phyloP scores from a whole-genome alignment of 2,329 filamentous ascomycete genomes.

The Fusarium foetens region DNA sequence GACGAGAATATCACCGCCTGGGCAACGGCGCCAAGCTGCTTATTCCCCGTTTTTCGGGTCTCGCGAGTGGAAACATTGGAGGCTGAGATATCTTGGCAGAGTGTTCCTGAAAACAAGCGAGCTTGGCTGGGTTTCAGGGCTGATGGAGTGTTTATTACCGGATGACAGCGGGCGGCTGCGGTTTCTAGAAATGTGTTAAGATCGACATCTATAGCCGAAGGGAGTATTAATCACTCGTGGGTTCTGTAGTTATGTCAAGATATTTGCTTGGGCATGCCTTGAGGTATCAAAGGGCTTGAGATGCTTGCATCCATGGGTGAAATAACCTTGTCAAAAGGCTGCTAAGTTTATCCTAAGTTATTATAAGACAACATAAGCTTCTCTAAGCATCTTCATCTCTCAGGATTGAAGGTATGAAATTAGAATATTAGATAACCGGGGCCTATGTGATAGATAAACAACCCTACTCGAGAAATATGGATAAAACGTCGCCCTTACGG shows the following conservation, averaged over 20 bases:
- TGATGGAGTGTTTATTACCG: background rate
- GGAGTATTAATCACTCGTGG: too few species aligned
- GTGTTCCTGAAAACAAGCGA: slow-evolving; percentile 4
- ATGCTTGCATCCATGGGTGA: accelerated
- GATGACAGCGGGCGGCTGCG: background rate
- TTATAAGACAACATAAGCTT: accelerated
- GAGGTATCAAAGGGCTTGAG: accelerated
- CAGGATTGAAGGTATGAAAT: background rate
- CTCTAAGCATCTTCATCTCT: background rate
- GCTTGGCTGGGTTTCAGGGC: slow-evolving; percentile 23
- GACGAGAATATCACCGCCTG: slow-evolving; percentile 36
- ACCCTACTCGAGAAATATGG: background rate
- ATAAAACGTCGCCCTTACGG: background rate
- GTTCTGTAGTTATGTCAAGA: background rate
- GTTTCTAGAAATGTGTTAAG: background rate
- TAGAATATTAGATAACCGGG: too few species aligned
- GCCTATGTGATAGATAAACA: too few species aligned
- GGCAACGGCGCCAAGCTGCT: slow-evolving; percentile 20
- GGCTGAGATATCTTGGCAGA: slow-evolving; percentile 14
- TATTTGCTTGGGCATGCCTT: background rate
- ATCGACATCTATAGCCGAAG: background rate
- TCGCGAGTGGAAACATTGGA: slow-evolving; percentile 14
- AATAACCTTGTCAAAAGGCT: background rate
- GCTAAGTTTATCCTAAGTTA: background rate
- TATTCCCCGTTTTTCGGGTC: slow-evolving; percentile 3